Evolutionary conservation across 2,329 filamentous ascomycete species (phyloP).

Genomic region (Fusarium torreyae): DNA sequence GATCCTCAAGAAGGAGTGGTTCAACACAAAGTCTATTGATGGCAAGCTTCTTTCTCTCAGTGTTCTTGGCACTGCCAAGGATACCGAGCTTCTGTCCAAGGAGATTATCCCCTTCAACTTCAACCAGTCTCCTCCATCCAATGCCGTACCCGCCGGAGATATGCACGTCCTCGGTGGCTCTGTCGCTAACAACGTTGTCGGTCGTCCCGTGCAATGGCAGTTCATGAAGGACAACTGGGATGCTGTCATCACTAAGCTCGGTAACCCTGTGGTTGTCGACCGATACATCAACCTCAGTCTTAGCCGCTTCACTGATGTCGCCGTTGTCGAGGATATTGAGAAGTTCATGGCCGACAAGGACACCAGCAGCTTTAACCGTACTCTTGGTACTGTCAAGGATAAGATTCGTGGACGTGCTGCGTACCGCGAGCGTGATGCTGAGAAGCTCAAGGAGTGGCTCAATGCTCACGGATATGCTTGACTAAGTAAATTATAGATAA

Average conservation of each 20-base stretch:
- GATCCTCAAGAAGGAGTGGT: conserved; percentile 87
- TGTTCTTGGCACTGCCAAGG: conserved; percentile 81
- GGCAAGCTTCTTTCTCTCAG: conserved; percentile 89
- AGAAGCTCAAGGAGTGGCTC: conserved; percentile 85
- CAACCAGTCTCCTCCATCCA: conserved; percentile 69
- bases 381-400: conserved; percentile 87
- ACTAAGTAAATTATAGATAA: conserved; percentile 51
- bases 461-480: conserved; percentile 62
- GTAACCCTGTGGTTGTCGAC: conserved; percentile 89
- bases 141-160: conserved; percentile 86
- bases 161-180: conserved; percentile 85
- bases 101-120: conserved; percentile 85
- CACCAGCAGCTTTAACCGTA: conserved; percentile 87
- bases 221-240: conserved; percentile 90
- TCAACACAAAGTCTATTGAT: conserved; percentile 86
- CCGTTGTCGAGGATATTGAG: conserved; percentile 81
- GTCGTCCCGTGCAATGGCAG: conserved; percentile 84
- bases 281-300: conserved; percentile 86
- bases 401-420: conserved; percentile 86
- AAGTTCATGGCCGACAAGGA: conserved; percentile 90
- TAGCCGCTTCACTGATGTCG: conserved; percentile 81
- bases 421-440: conserved; percentile 84
- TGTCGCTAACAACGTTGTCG: conserved; percentile 80
- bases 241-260: conserved; percentile 78
- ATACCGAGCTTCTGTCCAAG: conserved; percentile 75